phyloP scores from a whole-genome alignment of 2,329 filamentous ascomycete genomes.

The Fusarium luffae region DNA sequence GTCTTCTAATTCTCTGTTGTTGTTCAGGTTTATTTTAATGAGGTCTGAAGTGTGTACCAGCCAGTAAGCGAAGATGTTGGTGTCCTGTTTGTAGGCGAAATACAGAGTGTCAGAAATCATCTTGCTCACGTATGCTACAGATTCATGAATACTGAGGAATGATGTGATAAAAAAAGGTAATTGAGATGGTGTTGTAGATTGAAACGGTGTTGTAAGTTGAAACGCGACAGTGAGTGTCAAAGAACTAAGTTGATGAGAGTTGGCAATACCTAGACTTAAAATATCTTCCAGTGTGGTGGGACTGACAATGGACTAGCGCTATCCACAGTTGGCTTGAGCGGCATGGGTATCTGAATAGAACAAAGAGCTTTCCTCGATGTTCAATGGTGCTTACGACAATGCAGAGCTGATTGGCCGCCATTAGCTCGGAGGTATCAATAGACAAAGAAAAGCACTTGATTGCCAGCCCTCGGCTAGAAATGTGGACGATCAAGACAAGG shows the following conservation, averaged over 20 bases:
- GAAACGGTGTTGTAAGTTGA: not conserved
- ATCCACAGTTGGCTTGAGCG: not conserved
- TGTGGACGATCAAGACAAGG: not conserved
- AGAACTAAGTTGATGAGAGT: not conserved
- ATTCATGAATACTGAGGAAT: fast-evolving
- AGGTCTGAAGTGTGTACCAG: not conserved
- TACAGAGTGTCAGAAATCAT: not conserved
- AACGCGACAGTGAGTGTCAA: not conserved
- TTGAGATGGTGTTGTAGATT: not conserved
- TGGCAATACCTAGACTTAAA: not conserved
- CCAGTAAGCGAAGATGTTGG: not conserved
- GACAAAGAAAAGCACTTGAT: not conserved
- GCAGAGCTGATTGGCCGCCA: not conserved
- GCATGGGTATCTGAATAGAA: not conserved
- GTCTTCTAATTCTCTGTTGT: not conserved
- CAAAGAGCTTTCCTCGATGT: not conserved
- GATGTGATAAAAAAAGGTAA: fast-evolving
- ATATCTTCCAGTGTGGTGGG: not conserved
- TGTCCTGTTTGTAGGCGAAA: not conserved
- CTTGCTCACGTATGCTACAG: fast-evolving
- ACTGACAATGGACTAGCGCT: not conserved
- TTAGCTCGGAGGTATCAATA: not conserved
- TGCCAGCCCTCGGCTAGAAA: not conserved
- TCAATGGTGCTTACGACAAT: not conserved
- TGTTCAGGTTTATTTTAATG: not conserved